These are phyloP conservation scores for Aspergillus piperis DNA, from an alignment of 2,329 filamentous ascomycete genomes.

Conservation along the genomic window DNA sequence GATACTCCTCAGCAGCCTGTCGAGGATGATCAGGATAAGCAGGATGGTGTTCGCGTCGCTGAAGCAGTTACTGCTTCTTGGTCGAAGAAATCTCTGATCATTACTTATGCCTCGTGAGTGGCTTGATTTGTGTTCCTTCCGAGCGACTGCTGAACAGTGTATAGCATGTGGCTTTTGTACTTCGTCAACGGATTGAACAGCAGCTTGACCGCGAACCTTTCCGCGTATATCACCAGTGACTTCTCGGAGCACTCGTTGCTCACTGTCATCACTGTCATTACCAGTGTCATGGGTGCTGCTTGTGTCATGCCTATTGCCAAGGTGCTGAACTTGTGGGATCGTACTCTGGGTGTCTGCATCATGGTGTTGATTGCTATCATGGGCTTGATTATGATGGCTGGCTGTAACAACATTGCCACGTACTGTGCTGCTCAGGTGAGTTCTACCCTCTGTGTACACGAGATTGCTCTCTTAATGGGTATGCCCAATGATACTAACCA, in stretches of 20 bases:
- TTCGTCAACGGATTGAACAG: constrained; percentile 46
- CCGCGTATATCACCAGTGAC: constrained; percentile 55
- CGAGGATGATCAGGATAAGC: constrained; percentile 10
- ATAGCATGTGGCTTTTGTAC: constrained; percentile 47
- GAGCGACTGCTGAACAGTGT: not conserved
- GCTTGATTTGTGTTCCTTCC: not conserved
- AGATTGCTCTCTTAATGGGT: too few relatives aligned
- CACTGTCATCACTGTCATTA: constrained; percentile 56
- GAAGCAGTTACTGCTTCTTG: constrained; percentile 49
- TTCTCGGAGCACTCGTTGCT: constrained; percentile 57
- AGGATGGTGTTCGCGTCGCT: constrained; percentile 44
- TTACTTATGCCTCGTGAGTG: constrained; percentile 43
- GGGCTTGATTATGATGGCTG: constrained; percentile 64
- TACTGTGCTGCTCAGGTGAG: constrained; percentile 60
- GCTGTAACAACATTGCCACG: constrained; percentile 60
- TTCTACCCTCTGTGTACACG: not conserved
- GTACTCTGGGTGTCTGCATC: constrained; percentile 57
- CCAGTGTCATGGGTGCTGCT: constrained; percentile 57
- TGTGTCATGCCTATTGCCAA: constrained; percentile 64
- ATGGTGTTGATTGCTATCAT: constrained; percentile 51
- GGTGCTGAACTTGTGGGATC: constrained; percentile 63
- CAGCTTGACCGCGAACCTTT: constrained; percentile 43
- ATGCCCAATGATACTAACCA: not conserved
- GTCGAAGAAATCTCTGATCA: constrained; percentile 42
- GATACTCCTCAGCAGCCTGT: not conserved